Conservation (phyloP, 768 basidiomycete genomes). For the Auriculariales sp. region DNA sequence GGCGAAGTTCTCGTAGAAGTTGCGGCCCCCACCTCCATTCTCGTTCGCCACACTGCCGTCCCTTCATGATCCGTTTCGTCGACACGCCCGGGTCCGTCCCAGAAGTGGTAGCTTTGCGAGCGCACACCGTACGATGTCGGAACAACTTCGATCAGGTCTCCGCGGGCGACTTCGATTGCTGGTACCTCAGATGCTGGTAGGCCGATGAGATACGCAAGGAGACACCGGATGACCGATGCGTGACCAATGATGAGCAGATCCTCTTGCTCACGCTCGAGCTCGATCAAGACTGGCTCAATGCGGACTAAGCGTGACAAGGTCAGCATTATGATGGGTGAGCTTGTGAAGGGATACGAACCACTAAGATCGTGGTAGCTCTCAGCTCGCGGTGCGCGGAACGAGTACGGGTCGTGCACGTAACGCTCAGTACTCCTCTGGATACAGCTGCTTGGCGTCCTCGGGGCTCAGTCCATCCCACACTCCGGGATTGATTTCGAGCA, state of each 20-base stretch:
- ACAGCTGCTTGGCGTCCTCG: constrained; percentile 77
- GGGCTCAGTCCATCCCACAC: constrained; percentile 94
- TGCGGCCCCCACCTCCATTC: constrained; percentile 37
- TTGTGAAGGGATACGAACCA: constrained; percentile 27
- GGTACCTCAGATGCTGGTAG: constrained; percentile 93
- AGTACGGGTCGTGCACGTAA: constrained; percentile 85
- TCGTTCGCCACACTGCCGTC: constrained; percentile 13
- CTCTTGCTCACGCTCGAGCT: constrained; percentile 86
- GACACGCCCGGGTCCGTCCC: constrained; percentile 70
- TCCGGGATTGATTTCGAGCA: constrained; percentile 96
- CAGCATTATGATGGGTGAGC: background rate
- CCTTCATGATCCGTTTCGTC: constrained; percentile 19
- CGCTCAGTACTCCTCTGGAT: constrained; percentile 91
- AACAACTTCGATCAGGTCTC: constrained; percentile 88
- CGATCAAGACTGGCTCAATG: constrained; percentile 83
- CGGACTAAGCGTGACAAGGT: constrained; percentile 41
- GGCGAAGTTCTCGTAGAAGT: constrained; percentile 84
- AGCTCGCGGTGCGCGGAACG: constrained; percentile 80
- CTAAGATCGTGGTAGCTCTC: constrained; percentile 96
- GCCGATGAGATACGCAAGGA: constrained; percentile 86
- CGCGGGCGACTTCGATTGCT: constrained; percentile 91
- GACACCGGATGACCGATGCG: constrained; percentile 92
- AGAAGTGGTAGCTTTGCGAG: constrained; percentile 70
- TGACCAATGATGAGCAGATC: constrained; percentile 95
- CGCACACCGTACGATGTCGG: constrained; percentile 84